A percentile compares a stretch with the other conserved stretches of the same genome.
Conservation (phyloP, 1,284 basidiomycete genomes). For the Ganoderma sinense region DNA sequence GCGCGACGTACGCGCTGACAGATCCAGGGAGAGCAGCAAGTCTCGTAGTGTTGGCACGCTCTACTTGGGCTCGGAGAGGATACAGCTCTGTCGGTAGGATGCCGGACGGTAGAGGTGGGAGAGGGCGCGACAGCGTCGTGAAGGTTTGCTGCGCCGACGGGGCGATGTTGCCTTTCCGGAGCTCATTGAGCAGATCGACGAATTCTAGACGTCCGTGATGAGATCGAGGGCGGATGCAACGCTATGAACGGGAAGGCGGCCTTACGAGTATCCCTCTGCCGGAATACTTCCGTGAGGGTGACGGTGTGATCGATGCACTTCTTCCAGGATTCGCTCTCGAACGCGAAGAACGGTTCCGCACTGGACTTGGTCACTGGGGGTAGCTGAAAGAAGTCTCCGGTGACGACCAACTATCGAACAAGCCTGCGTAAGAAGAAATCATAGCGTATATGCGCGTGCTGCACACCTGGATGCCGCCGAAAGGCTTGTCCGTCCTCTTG, state of each 20-base stretch:
- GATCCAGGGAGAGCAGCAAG: constrained; percentile 35
- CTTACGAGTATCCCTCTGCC: constrained; percentile 62
- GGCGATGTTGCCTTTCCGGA: constrained; percentile 76
- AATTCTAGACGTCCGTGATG: constrained; percentile 61
- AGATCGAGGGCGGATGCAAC: background rate
- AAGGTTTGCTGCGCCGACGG: constrained; percentile 55
- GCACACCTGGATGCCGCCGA: constrained; percentile 93
- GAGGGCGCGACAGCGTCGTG: constrained; percentile 50
- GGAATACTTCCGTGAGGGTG: constrained; percentile 91
- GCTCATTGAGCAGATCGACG: constrained; percentile 90
- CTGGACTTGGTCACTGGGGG: constrained; percentile 83
- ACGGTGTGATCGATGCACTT: constrained; percentile 80
- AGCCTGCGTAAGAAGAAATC: background rate
- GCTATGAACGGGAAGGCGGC: constrained; percentile 1
- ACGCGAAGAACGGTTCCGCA: constrained; percentile 71
- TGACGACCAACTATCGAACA: constrained; percentile 74
- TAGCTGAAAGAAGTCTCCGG: constrained; percentile 97
- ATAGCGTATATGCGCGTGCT: background rate
- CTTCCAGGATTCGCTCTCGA: constrained; percentile 91
- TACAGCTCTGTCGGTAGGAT: constrained; percentile 70
- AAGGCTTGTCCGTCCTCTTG: constrained; percentile 74
- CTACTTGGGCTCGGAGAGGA: constrained; percentile 72
- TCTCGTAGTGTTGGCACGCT: constrained; percentile 50
- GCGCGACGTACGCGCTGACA: constrained; percentile 44
- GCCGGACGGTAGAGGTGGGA: constrained; percentile 46